A percentile compares a stretch with the other conserved stretches of the same genome.
phyloP scores from a whole-genome alignment of 257 asterid species.

The Rauvolfia tetraphylla region DNA sequence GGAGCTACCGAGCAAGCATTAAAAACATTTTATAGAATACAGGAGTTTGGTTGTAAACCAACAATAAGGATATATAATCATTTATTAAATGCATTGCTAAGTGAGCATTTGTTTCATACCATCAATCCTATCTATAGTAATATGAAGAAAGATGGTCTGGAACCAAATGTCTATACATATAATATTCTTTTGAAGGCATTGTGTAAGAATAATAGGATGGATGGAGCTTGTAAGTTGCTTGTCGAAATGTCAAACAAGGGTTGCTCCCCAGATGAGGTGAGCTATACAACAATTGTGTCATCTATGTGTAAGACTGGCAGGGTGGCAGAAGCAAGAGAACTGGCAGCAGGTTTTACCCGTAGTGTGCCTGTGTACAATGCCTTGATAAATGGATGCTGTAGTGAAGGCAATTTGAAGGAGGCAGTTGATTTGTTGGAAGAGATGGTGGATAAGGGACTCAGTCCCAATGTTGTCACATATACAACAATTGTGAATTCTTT shows the following conservation, averaged over 20 bases:
- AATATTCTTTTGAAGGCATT: slow-evolving; percentile 82
- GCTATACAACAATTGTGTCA: slow-evolving; percentile 73
- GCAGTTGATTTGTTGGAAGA: slow-evolving; percentile 56
- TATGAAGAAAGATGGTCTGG: slow-evolving; percentile 83
- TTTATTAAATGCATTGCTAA: slow-evolving; percentile 74
- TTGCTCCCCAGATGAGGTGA: slow-evolving; percentile 75
- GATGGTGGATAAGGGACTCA: slow-evolving; percentile 46
- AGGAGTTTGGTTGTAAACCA: slow-evolving; percentile 71
- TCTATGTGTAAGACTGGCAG: slow-evolving; percentile 66
- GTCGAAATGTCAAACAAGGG: slow-evolving; percentile 79
- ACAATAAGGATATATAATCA: slow-evolving; percentile 80
- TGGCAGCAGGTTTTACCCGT: slow-evolving; percentile 41
- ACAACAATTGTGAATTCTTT: slow-evolving; percentile 51
- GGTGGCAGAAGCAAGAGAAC: slow-evolving; percentile 57
- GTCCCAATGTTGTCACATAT: slow-evolving; percentile 69
- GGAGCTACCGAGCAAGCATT: slow-evolving; percentile 65
- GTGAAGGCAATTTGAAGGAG: slow-evolving; percentile 37
- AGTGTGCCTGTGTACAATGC: slow-evolving; percentile 66
- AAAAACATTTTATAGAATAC: slow-evolving; percentile 70
- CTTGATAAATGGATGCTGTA: slow-evolving; percentile 62
- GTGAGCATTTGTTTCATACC: slow-evolving; percentile 67
- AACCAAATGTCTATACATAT: slow-evolving; percentile 81
- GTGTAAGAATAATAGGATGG: slow-evolving; percentile 66
- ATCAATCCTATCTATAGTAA: slow-evolving; percentile 67
- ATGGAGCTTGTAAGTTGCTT: slow-evolving; percentile 75